phyloP scores from a whole-genome alignment of 148 eudicot species.

The Vaccinium vitisidaea region DNA sequence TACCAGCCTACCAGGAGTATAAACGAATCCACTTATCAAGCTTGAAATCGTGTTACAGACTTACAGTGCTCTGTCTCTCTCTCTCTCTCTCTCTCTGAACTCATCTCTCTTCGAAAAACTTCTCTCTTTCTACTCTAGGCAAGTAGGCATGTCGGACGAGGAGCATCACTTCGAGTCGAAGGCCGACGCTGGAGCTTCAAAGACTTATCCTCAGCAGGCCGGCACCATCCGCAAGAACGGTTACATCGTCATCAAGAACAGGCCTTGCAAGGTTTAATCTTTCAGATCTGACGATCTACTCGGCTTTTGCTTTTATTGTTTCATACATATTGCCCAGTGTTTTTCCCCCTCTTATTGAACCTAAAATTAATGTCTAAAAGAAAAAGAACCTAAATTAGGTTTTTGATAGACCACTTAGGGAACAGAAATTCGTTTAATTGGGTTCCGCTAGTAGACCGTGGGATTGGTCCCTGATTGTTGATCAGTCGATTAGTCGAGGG shows the following conservation, averaged over 20 bases:
- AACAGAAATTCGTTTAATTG: no score
- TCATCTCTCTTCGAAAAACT: neutral
- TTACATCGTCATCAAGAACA: slow-evolving; percentile 2
- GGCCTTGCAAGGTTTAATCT: neutral
- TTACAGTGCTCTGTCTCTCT: no score
- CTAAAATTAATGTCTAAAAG: no score
- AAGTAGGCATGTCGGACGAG: slow-evolving; percentile 1
- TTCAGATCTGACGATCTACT: neutral
- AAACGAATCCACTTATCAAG: neutral
- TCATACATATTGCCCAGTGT: neutral
- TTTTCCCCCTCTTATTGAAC: neutral
- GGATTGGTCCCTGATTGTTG: no score
- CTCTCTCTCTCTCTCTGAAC: neutral
- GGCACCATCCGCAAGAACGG: slow-evolving; percentile 6
- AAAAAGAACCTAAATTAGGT: no score
- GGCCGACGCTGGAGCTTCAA: slow-evolving; percentile 4
- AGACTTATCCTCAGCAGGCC: neutral
- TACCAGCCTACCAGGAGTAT: neutral
- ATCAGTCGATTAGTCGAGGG: neutral
- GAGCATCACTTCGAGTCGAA: slow-evolving; percentile 8
- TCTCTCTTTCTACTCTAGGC: neutral
- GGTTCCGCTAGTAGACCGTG: no score
- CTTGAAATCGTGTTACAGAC: neutral
- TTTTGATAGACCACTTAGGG: no score
- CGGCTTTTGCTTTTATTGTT: neutral